Evolutionary conservation across 2,329 filamentous ascomycete genomes (phyloP), one percentile per base, ranked within the genome.

Genomic region (Xylaria sp.): DNA sequence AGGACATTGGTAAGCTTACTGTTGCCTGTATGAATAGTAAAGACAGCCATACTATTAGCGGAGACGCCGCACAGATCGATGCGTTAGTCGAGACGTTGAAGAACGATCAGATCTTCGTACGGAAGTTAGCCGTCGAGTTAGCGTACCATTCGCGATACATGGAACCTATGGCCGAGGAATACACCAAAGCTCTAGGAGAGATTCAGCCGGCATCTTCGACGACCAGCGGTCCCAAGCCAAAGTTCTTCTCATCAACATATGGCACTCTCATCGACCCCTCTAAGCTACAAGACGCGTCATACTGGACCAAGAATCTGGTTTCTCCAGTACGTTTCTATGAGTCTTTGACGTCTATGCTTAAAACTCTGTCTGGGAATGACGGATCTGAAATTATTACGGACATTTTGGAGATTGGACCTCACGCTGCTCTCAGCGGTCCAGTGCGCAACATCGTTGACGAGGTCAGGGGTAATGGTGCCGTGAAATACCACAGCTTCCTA

Each of bases 401-500:
- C 38, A 17, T 68, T n/a, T 20, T 73, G 1, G 71, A 73, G 59
- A 45, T 73, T 11, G 72, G 72, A 0, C 72, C 72, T n/a, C 72
- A 73, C 69, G 73, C 78, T 29, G 79, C 79, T 6, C 73, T 81
- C 6, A 78, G 78, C 49, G 77, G 74, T 7, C 68, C 66, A 1
- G 15, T 67, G 1, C 51, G 59, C n/a, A 62, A 54, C 39, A 63
- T 64, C 20, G 20, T 63, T 22, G 31, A 58, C 9, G 53, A 66
- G 22, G n/a, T 39, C 22, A 56, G 60, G 22, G 51, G 54, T 11
- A 29, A 6, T 13, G 29, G 42, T 17, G 20, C 31, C 9, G 27
- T 69, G 1, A 22, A 39, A 5, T 71, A 68, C 53, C 54, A 61
- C n/a, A 61, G 54, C 17, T 55, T 67, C 3, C 47, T 70, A 2